Evolutionary conservation across 78 protist genomes (phyloP), one percentile per base, ranked within the genome.

Genomic region (Creolimax fragrantissima): DNA sequence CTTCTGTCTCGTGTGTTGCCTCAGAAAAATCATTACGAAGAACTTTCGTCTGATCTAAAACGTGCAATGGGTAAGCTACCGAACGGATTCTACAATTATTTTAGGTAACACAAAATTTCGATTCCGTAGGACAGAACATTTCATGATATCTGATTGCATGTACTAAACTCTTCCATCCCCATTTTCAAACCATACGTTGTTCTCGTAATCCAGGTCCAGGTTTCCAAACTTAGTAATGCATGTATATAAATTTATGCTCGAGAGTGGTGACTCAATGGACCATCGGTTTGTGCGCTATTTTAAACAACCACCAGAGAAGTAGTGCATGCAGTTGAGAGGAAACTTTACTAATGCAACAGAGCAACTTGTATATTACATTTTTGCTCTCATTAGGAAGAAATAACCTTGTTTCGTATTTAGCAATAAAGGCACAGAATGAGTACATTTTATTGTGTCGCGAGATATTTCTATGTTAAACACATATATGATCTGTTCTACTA

Each of bases 11-110:
- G n/a, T n/a, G n/a, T n/a, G n/a, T n/a, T n/a, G n/a, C n/a, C n/a
- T 24, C 86, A 83, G 86, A 83, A 83, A 83, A 35, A 42, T 11
- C 96, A 94, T 81, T 94, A 94, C n/a, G 35, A 93, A n/a, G 97
- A 96, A 44, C 81, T 95, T 4, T 44, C 92, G 5, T 43, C 4
- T 0, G 91, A 92, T 2, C 92, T 95, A n/a, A 86, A 93, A 90
- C 42, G 41, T 35, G 58, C 58, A 6, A 41, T 96, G 35, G 97
- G 97, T 35, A 3, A 36, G 2, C 4, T 95, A 5, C 97, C 97
- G 42, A 92, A 92, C 81, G 97, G 97, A 35, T 96, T 83, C 83
- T 35, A 94, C 35, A 35, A 37, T 32, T 96, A 96, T 88, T 96
- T 94, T 81, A 43, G 67, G n/a, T 3, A n/a, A 36, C 44, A 85